Conservation (phyloP, 2,329 filamentous ascomycete genomes). For the Neofusicoccum ribis region DNA sequence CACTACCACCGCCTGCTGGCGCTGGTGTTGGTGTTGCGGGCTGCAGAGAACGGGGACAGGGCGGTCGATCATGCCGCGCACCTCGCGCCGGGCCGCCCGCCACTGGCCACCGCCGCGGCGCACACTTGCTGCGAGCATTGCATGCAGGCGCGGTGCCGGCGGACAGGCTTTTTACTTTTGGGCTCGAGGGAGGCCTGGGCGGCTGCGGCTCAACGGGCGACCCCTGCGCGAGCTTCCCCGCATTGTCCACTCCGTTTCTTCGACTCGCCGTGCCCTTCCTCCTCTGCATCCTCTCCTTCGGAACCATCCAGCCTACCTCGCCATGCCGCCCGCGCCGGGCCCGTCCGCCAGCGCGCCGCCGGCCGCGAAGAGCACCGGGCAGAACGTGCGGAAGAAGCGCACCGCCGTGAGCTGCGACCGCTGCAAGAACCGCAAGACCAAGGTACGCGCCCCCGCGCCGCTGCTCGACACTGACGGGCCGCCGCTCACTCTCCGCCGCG, state of each 20-base stretch:
- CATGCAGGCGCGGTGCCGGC: too few species aligned
- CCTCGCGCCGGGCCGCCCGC: too few species aligned
- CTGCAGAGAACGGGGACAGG: neutral
- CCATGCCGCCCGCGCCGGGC: neutral
- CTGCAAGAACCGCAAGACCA: constrained; percentile 40
- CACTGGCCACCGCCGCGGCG: neutral
- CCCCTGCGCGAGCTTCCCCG: constrained; percentile 11
- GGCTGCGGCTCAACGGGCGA: constrained; percentile 2
- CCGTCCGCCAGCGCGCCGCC: too few species aligned
- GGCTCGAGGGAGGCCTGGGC: too few species aligned
- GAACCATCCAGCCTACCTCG: neutral
- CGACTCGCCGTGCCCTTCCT: neutral
- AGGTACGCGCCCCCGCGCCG: constrained; percentile 24
- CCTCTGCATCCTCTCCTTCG: neutral
- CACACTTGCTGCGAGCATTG: neutral
- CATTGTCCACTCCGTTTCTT: neutral
- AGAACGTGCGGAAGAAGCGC: constrained; percentile 2
- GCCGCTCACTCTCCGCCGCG: constrained; percentile 30
- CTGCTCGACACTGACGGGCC: neutral
- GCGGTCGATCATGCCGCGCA: neutral
- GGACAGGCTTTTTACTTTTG: too few species aligned
- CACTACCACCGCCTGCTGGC: neutral
- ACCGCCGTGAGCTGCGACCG: constrained; percentile 33
- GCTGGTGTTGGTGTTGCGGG: neutral
- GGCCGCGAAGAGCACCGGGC: neutral